Base-by-base conservation (phyloP, 768 basidiomycete species). In the Boletus sp. region DNA sequence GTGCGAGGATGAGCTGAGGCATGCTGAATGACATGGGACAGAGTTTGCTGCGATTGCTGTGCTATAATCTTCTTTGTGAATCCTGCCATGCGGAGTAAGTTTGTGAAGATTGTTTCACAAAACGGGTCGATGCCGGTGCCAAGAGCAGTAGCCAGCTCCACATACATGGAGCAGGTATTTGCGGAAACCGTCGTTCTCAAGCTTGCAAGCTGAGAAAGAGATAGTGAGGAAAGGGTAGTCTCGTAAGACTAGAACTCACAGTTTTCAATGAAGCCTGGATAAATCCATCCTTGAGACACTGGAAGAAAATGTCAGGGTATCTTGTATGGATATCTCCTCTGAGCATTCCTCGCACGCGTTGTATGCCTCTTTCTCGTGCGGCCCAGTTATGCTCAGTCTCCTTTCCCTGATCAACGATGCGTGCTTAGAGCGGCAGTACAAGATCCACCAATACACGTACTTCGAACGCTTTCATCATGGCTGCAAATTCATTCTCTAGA, bases 381-480 rank as follows among this genome's bases (percentile, higher is more conserved):
- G 82, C 78, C 96, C 96, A 99, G 62, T 99, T 99, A 58, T 95
- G 91, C 67, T 99, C 96, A 1, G 90, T 89, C 74, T 99, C 96
- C 73, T 83, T 96, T n/a, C 96, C 97, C 88, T 93, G 33, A 42
- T 29, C n/a, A 41, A 48, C 15, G 49, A 49, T 14, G 47, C 33
- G 37, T 34, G 52, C 33, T 52, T 47, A 59, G 50, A 41, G 40
- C 10, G 32, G 5, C 14, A 34, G 2, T 25, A 23, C 47, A n/a
- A 17, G 23, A 39, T 47, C 21, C 4, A 48, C 42, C 40, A 35
- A 17, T 9, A n/a, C 29, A 63, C 75, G 47, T 64, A 87, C 92
- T 73, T 92, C 90, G 63, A 97, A 98, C 32, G 79, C 74, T 50
- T 88, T 87, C 19, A 78, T 67, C 88, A 98, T 94, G 10, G 72